Evolutionary conservation across 257 asterid species (phyloP).

Genomic region (Ilex aquifolium): DNA sequence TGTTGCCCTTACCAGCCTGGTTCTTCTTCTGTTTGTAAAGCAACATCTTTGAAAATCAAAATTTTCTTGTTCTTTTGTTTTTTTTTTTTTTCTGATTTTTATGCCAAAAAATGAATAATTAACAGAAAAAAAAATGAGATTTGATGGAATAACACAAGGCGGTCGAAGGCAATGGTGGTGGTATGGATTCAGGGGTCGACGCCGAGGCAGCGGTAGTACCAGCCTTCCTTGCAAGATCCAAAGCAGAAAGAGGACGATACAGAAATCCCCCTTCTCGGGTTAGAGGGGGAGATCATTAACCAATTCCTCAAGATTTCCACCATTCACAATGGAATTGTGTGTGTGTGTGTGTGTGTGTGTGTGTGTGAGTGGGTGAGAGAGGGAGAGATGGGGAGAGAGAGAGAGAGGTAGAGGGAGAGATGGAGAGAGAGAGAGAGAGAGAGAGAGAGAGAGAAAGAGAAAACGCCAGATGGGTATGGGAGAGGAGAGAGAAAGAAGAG

Average conservation of each 20-base stretch:
- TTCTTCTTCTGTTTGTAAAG: conserved; percentile 77
- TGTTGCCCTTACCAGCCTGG: conserved; percentile 48
- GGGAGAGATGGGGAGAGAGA: no score
- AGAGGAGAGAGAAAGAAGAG: no score
- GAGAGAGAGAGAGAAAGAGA: no score
- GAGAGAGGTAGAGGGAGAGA: no score
- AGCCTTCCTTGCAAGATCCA: conserved; percentile 88
- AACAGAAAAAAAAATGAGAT: no score
- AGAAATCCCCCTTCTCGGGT: conserved; percentile 65
- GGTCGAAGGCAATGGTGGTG: no score
- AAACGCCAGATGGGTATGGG: no score
- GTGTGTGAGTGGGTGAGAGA: no score
- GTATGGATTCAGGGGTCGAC: conserved; percentile 56
- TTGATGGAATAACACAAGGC: no score
- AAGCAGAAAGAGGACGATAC: conserved; percentile 36
- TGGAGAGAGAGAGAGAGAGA: no score
- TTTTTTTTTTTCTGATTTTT: no score
- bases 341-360: no score
- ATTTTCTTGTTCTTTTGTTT: background rate
- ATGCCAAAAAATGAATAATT: background rate
- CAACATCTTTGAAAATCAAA: conserved; percentile 43
- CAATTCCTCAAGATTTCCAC: conserved; percentile 51
- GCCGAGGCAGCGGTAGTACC: conserved; percentile 97
- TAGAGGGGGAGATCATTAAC: conserved; percentile 74
- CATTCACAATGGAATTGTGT: conserved; percentile 47